Conservation (phyloP, 208 protist genomes). For the Crithidia bombi region DNA sequence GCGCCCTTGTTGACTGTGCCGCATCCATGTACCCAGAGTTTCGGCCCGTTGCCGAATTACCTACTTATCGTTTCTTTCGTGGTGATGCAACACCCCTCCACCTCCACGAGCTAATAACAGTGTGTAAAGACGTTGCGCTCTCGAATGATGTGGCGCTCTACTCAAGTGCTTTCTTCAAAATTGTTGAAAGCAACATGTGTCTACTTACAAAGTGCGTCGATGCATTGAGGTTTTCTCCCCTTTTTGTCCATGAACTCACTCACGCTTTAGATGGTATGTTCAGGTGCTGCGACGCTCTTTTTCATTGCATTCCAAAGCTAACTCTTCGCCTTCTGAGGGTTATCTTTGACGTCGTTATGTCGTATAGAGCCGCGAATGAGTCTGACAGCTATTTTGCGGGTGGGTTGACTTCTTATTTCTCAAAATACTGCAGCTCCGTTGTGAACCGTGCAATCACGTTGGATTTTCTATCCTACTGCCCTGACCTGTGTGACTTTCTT, state of each 20-base stretch:
- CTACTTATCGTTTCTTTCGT: constrained; percentile 24
- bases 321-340: constrained; percentile 13
- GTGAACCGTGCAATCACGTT: constrained; percentile 18
- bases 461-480: constrained; percentile 20
- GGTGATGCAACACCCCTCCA: constrained; percentile 9
- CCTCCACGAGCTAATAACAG: constrained; percentile 6
- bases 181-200: constrained; percentile 13
- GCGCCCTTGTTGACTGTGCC: constrained; percentile 11
- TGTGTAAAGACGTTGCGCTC: constrained; percentile 23
- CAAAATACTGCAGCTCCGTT: constrained; percentile 7
- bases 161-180: constrained; percentile 24
- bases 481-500: constrained; percentile 28
- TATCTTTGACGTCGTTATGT: not conserved
- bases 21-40: constrained; percentile 4
- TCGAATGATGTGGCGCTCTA: constrained; percentile 30
- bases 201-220: constrained; percentile 12
- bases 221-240: not conserved
- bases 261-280: not conserved
- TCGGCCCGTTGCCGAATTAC: not conserved
- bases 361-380: not conserved
- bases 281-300: constrained; percentile 21
- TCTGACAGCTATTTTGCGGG: not conserved
- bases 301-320: constrained; percentile 19
- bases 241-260: constrained; percentile 21
- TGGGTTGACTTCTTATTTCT: not conserved